Evolutionary conservation across 495 filamentous ascomycete genomes (phyloP), one percentile per base, ranked within the genome.

Genomic region (Aspergillus avenaceus): DNA sequence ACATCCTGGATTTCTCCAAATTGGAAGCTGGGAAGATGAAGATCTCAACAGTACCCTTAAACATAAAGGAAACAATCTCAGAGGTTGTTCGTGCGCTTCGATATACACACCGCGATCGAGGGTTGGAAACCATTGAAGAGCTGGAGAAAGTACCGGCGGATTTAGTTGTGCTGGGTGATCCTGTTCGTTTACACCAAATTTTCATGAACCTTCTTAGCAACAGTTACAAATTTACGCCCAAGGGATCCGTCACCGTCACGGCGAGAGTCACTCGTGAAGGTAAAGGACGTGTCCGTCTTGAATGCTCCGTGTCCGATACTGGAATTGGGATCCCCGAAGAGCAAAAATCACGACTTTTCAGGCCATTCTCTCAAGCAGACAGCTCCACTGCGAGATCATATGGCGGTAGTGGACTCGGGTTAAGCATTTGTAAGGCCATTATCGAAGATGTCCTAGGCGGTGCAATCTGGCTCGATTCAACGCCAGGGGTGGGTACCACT

Each of bases 1-100:
- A 96, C 56, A 91, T 96, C 19, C 74, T 96, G 1, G 91, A 96
- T 65, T 96, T 93, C 62, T 93, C 89, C 25, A 90, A 93, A 61
- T 82, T 96, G 61, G 91, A 96, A 64, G 91, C 91, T 13, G 91
- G 91, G 59, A 96, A 95, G 72, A 93, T 96, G 88, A 89, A 90
- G 64, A 84, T 95, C 8, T 92, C 88, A 47, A 85, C 86, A 9
- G 90, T 92, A 42, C 88, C 89, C 2, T 79, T 95, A 55, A 91
- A 87, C 48, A 77, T 93, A 0, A 85, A 83, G 55, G 88, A 91
- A 64, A 95, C 91, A 50, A 88, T 95, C 47, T 81, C 81, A 6
- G 90, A 95, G 60, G 90, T 95, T 2, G 86, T 95, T 14, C 82
- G 91, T 29, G 91, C 91, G 2, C 78, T 89, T 12, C 85, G 87